These are phyloP conservation scores for Phoenix roebelenii DNA, from an alignment of 176 grass and related monocot genomes.

Conservation along the genomic window DNA sequence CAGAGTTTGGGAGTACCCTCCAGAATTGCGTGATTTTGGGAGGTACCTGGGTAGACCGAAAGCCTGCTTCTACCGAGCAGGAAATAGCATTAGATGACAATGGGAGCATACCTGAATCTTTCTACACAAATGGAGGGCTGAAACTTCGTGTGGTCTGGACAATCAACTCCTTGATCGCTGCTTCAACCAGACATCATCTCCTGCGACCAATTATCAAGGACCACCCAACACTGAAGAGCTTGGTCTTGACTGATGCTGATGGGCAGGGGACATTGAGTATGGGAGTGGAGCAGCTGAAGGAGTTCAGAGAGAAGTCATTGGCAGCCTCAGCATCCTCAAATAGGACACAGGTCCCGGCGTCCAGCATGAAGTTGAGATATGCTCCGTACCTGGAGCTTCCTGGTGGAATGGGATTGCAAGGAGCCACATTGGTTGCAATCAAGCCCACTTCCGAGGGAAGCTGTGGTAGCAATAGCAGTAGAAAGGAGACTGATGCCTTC, in stretches of 20 bases:
- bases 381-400: constrained; percentile 79
- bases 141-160: constrained; percentile 95
- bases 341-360: constrained; percentile 86
- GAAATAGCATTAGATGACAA: constrained; percentile 50
- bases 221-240: constrained; percentile 56
- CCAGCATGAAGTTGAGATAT: constrained; percentile 87
- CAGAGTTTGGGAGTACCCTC: constrained; percentile 81
- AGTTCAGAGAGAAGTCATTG: constrained; percentile 81
- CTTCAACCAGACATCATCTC: constrained; percentile 82
- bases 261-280: constrained; percentile 78
- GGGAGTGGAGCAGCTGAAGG: constrained; percentile 68
- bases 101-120: constrained; percentile 88
- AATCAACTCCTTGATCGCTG: constrained; percentile 87
- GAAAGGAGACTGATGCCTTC: constrained; percentile 56
- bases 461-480: constrained; percentile 36
- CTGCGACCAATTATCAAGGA: constrained; percentile 77
- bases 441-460: constrained; percentile 53
- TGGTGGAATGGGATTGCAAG: constrained; percentile 56
- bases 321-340: constrained; percentile 60
- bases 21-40: constrained; percentile 83
- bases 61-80: constrained; percentile 16
- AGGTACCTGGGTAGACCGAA: constrained; percentile 50
- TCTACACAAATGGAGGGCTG: constrained; percentile 82
- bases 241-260: constrained; percentile 62
- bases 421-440: constrained; percentile 72